Evolutionary conservation across 345 rosid genomes (phyloP), one percentile per base, ranked within the genome.

Genomic region (Populus euphratica): DNA sequence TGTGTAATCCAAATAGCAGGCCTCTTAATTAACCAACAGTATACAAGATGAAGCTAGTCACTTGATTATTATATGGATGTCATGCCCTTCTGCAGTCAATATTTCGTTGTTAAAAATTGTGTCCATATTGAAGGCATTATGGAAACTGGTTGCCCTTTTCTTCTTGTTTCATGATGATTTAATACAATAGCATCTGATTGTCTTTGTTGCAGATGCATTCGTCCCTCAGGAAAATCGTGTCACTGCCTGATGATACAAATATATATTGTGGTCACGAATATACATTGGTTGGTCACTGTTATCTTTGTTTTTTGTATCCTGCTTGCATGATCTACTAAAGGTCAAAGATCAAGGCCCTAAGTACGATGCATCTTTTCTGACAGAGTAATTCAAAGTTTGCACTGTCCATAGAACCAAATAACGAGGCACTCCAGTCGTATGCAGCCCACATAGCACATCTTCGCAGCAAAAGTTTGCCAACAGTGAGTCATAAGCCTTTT

Each of bases 341-440:
- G 67, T 80, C 23, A 20, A 69, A 18, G 29, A 38, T 41, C 10
- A 20, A 49, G 14, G 75, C 71, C 20, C 73, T 83, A 74, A 82
- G 29, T 59, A 54, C 73, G 59, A 50, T 31, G 2, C 64, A 50
- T 65, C 49, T 38, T 20, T 74, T 79, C 77, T 84, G 78, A 49
- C 94, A 96, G 99, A 82, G 91, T 70, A 93, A 93, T 83, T 85
- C 96, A 16, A 93, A 92, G 86, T 96, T 96, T 81, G 99, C 99
- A 33, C 69, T 96, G 81, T 92, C 96, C 1, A 82, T 96, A 67
- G 99, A 96, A 87, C 98, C 97, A 78, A 91, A 88, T 79, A 96
- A 93, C 71, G 93, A 91, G 88, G 88, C 88, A 41, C 98, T 96
- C 76, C 89, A 85, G 82, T 85, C 94, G 4, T 93, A 96, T 86